Conservation (phyloP, 139 green algal species). For the Chlorella vulgaris region DNA sequence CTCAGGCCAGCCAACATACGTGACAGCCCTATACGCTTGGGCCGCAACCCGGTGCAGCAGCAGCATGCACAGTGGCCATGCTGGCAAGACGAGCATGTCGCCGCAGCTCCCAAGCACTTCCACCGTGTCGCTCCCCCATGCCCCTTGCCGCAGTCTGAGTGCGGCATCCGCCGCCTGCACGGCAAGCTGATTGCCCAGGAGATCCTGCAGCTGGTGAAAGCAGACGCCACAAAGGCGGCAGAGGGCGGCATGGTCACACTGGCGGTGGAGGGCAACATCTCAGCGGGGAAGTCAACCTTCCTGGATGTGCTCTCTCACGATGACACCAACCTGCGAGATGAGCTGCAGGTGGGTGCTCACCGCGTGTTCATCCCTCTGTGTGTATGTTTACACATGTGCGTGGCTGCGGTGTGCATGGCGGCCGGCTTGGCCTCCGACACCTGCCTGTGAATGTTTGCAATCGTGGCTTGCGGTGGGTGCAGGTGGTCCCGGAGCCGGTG, state of each 20-base stretch:
- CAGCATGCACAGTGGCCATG: too few species aligned
- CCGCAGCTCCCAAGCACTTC: neutral
- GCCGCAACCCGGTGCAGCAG: too few species aligned
- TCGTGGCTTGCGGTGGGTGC: too few species aligned
- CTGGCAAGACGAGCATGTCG: neutral
- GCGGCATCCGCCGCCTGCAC: conserved; percentile 51
- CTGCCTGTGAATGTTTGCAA: too few species aligned
- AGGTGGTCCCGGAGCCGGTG: conserved; percentile 95
- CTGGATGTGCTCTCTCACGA: conserved; percentile 63
- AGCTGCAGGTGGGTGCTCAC: conserved; percentile 55
- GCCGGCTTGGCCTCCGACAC: too few species aligned
- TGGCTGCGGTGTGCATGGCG: too few species aligned
- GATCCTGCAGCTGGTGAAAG: conserved; percentile 29
- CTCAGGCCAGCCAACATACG: neutral
- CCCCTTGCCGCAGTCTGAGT: conserved; percentile 36
- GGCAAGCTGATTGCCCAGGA: conserved; percentile 42
- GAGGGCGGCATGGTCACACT: conserved; percentile 73
- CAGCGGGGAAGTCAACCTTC: conserved; percentile 93
- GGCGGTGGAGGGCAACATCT: conserved; percentile 97
- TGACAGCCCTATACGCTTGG: too few species aligned
- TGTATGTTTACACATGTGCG: too few species aligned
- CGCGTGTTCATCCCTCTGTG: too few species aligned
- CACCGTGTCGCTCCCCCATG: neutral
- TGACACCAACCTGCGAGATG: conserved; percentile 49
- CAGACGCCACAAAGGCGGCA: neutral